Base-by-base conservation (phyloP, 2,329 filamentous ascomycete species). In the Aureobasidium sp. region DNA sequence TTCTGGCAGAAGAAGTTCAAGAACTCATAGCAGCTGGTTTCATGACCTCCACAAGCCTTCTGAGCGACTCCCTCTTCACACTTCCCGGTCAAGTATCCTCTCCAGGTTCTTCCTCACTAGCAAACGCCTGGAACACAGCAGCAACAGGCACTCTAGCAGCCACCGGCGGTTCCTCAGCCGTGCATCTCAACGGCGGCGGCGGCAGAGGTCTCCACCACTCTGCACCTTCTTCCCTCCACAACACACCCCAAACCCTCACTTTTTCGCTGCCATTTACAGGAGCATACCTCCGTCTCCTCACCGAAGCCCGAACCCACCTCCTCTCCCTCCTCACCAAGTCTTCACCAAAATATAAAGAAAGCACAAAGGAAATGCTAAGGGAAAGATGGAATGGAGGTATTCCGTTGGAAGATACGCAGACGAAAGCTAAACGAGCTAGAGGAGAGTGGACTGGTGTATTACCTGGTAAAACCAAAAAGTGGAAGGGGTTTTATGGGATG, bases 351-450 rank as follows among this genome's bases (percentile, higher is more conserved):
- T 85, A 81, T 72, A 80, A 81, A 48, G 87, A 90, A 73, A 82
- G 81, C 36, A 84, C 87, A 1, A 80, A 87, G 71, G 75, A 76
- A 42, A 74, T 84, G 66, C 75, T 91, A 42, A 78, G 78, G 42
- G 87, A 91, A 71, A 81, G 85, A 55, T 91, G 89, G 83, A 84
- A 91, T 65, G 88, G 87, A 13, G 86, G 85, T 4, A 74, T 83
- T n/a, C 74, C 75, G 2, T 73, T 69, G 13, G 76, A 78, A 25
- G 79, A 80, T 65, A 70, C 71, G 5, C 73, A 76, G 25, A 76
- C 75, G 34, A 71, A 75, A 62, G 77, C 77, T 21, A 84, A 82
- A 73, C 78, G 76, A 62, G 74, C 76, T 21, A 74, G 84, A 59
- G 81, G 83, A 1, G 82, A 85, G 67, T 83, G 81, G 67, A 72